Base-by-base conservation (phyloP, 2,329 filamentous ascomycete species). In the Verticillium albo-atrum region DNA sequence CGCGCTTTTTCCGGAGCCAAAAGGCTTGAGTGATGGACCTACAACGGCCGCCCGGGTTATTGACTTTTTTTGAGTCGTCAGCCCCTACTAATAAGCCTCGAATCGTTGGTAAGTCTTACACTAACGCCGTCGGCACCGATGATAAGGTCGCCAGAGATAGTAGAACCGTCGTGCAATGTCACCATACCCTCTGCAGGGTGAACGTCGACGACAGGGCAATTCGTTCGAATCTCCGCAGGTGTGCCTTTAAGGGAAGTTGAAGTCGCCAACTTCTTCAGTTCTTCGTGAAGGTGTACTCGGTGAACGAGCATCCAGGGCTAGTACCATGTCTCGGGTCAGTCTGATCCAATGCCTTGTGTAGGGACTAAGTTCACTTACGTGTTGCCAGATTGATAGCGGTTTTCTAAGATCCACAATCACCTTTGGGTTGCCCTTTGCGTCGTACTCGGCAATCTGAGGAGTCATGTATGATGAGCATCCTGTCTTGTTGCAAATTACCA, bases 121-220 rank as follows among this genome's bases (percentile, higher is more conserved):
- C 78, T 74, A 2, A 84, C 80, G 0, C 83, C 83, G 62, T 86
- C 83, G 1, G 82, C 83, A 2, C 81, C 83, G 3, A 86, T 62
- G 2, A 86, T 64, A 0, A 86, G 60, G 62, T 86, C 82, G 4
- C 77, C 79, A 1, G 72, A 63, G 9, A 80, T 65, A 2, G 64
- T 66, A 0, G 74, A 69, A 0, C 82, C 82, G 51, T 77, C 72
- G 4, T 76, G 76, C 1, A 85, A 74, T 1, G 70, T 76, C 1
- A 85, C 63, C 0, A 70, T 76, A 1, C 74, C 78, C 2, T 66
- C 68, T 1, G 71, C 59, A 0, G 75, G 64, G 56, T 83, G 74
- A 0, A 83, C 75, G 28, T 75, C 70, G 0, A 75, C 68, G 0
- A 84, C 78, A 32, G 70, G 73, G 37, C 73, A 77, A 1, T 75